Evolutionary conservation across 805 yeast genomes (phyloP), one percentile per base, ranked within the genome.

Genomic region (Lipomyces orientalis): DNA sequence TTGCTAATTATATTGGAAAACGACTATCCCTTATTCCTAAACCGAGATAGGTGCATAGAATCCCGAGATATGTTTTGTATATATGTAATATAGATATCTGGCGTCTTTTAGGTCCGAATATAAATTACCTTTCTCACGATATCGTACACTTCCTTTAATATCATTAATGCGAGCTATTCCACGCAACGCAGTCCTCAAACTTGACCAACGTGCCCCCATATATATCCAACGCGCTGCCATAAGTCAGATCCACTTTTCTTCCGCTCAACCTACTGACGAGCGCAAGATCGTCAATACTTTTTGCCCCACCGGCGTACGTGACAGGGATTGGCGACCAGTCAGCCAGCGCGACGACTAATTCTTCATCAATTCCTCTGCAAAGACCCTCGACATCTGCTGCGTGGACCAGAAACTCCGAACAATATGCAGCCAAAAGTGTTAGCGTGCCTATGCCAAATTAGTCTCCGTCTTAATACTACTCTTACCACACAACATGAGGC

Each of bases 371-470:
- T 0, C 99, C 99, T 54, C 87, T 85, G 77, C 99, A 95, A 19
- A 95, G 82, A 0, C 99, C 99, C 79, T 95, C 99, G 2, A 95
- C 98, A 78, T 95, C 99, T 0, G 99, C 99, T 2, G 99, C 99
- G 80, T 95, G 99, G 19, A 95, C 89, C 63, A 95, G 80, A 75
- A 94, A 91, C 79, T 95, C 99, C 71, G 87, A 85, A 74, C 98
- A 91, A 79, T 89, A 91, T 60, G 81, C 64, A 8, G 88, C 79
- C 52, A 95, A 82, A 58, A 78, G 68, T 3, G 73, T 76, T 67
- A 95, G 84, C 34, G 90, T 84, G 33, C 84, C 85, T 60, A 43
- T 25, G 4, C 19, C 14, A 22, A 33, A 51, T 61, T 25, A 39
- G 52, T 16, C 9, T 9, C 9, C n/a, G 7, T 52, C 16, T 25